Conservation (phyloP, 306 rosid species). For the Gastrolobium villosum region DNA sequence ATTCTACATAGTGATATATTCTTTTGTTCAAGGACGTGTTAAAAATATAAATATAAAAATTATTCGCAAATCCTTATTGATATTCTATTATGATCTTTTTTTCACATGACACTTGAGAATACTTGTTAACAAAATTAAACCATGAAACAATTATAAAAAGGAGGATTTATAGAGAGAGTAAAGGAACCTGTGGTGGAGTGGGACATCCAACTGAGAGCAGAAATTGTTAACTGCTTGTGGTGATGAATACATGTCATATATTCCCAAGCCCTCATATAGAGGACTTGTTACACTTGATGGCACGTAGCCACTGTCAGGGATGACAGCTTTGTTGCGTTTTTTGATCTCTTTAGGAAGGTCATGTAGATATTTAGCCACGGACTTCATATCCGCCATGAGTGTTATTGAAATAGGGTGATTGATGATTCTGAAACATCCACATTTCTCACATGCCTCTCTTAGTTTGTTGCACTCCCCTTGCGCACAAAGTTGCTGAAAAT, state of each 20-base stretch:
- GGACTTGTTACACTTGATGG: conserved; percentile 27
- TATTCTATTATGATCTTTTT: too few relatives aligned
- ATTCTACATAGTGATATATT: too few relatives aligned
- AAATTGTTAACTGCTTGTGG: conserved; percentile 43
- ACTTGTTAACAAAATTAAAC: too few relatives aligned
- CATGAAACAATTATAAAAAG: neutral
- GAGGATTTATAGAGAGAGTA: neutral
- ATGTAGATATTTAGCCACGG: conserved; percentile 34
- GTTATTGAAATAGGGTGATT: conserved; percentile 53
- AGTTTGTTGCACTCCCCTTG: conserved; percentile 45
- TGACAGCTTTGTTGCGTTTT: conserved; percentile 47
- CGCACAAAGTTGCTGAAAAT: conserved; percentile 43
- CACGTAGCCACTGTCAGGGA: conserved; percentile 54
- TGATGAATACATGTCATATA: conserved; percentile 49
- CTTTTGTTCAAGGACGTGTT: too few relatives aligned
- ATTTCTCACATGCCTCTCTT: conserved; percentile 61
- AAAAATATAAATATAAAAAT: too few relatives aligned
- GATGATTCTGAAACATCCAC: conserved; percentile 60
- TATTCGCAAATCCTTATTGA: too few relatives aligned
- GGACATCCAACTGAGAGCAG: conserved; percentile 47
- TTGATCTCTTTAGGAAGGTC: conserved; percentile 66
- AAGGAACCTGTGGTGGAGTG: conserved; percentile 49
- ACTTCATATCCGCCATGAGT: conserved; percentile 64
- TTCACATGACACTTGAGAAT: too few relatives aligned
- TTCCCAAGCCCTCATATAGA: conserved; percentile 55